Percentiles rank a stretch among this genome's conserved stretches.
Evolutionary conservation across 2,329 filamentous ascomycete genomes (phyloP).

Genomic region (Ophiostoma himal-ulmi): DNA sequence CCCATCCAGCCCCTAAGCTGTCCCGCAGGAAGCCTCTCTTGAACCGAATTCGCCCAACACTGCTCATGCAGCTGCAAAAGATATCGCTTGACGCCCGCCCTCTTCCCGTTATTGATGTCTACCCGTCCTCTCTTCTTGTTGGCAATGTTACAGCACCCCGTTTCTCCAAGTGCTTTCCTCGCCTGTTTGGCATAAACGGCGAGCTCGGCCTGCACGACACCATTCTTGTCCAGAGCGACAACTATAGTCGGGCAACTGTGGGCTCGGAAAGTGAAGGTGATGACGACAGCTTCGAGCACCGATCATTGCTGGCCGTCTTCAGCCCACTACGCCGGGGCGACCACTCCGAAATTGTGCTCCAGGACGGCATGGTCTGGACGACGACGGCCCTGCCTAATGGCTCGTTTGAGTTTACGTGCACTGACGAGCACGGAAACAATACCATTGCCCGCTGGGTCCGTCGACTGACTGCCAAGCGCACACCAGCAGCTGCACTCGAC

Average conservation of each 20-base stretch:
- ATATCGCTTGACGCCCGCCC: constrained; percentile 56
- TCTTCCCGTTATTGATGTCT: constrained; percentile 64
- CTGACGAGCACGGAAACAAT: constrained; percentile 51
- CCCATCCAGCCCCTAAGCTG: constrained; percentile 58
- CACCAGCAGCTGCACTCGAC: constrained; percentile 20
- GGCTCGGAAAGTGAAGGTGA: constrained; percentile 41
- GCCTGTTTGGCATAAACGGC: constrained; percentile 57
- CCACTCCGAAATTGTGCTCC: constrained; percentile 60
- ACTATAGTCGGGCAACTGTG: constrained; percentile 46
- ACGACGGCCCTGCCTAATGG: constrained; percentile 48
- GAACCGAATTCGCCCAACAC: constrained; percentile 59
- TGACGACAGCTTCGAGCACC: constrained; percentile 38
- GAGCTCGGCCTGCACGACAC: constrained; percentile 62
- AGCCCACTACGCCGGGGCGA: constrained; percentile 54
- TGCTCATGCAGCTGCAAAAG: constrained; percentile 67
- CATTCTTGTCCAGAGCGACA: constrained; percentile 63
- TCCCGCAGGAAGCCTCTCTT: constrained; percentile 59
- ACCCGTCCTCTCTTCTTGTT: constrained; percentile 58
- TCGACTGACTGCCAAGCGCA: constrained; percentile 33
- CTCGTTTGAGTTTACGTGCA: constrained; percentile 60
- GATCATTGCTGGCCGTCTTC: constrained; percentile 61
- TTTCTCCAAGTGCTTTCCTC: constrained; percentile 55
- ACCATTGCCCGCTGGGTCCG: constrained; percentile 66
- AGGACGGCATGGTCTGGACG: constrained; percentile 56
- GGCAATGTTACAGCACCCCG: constrained; percentile 52